These are phyloP conservation scores for Solanum hybrid DNA, from an alignment of 305 asterid genomes.

Conservation along the genomic window DNA sequence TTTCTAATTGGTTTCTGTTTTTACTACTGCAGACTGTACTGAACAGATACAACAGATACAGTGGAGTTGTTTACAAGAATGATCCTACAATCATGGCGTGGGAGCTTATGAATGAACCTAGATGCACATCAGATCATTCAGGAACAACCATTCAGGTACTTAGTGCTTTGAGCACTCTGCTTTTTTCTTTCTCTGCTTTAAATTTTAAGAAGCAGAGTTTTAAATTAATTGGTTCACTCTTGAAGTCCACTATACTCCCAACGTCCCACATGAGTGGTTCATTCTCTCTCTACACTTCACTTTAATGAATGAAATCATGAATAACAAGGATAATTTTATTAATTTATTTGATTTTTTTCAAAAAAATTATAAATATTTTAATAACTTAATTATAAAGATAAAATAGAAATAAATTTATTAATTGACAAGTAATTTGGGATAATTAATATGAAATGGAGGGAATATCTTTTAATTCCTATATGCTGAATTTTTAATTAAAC, in stretches of 20 bases:
- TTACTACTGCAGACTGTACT: constrained; percentile 45
- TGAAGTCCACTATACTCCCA: background rate
- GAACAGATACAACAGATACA: constrained; percentile 49
- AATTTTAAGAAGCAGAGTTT: background rate
- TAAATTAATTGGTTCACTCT: background rate
- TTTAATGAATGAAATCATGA: background rate
- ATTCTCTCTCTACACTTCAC: background rate
- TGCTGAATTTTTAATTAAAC: background rate
- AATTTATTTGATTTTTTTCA: background rate
- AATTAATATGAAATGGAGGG: background rate
- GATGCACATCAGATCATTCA: constrained; percentile 82
- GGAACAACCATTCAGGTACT: constrained; percentile 75
- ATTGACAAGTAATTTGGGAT: background rate
- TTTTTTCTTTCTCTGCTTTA: background rate
- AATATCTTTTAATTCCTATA: background rate
- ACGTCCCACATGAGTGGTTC: background rate
- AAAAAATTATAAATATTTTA: background rate
- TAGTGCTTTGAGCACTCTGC: background rate
- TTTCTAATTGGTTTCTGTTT: background rate
- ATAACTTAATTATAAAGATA: background rate
- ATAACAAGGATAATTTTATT: background rate
- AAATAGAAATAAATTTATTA: background rate
- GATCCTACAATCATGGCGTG: constrained; percentile 97
- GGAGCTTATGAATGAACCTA: constrained; percentile 96
- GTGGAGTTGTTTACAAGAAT: constrained; percentile 59